Percentiles rank a stretch among this genome's conserved stretches.
Evolutionary conservation across 164 flowering plant species (phyloP).

Genomic region (Chimonanthus praecox): DNA sequence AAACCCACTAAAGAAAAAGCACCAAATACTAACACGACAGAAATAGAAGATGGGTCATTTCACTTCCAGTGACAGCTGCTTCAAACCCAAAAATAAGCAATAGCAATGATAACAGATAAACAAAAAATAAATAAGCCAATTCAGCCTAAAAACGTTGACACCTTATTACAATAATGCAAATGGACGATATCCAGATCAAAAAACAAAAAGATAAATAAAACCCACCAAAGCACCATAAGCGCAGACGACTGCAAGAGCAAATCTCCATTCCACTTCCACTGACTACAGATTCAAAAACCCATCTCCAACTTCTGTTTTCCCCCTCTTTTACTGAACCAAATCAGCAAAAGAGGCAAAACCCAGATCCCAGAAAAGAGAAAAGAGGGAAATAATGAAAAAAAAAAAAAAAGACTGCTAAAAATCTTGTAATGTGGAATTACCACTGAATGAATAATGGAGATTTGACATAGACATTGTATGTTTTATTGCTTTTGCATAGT

Average conservation of each 20-base stretch:
- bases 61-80: background rate
- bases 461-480: too few species aligned
- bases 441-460: too few species aligned
- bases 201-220: background rate
- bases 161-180: background rate
- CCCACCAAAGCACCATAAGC: background rate
- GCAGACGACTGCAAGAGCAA: background rate
- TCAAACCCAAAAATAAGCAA: background rate
- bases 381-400: too few species aligned
- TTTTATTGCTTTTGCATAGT: too few species aligned
- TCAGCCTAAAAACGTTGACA: too few species aligned
- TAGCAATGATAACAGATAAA: background rate
- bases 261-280: background rate
- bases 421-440: too few species aligned
- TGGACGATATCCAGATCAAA: background rate
- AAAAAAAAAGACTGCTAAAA: too few species aligned
- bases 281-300: background rate
- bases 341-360: background rate
- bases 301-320: background rate
- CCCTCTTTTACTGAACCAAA: background rate
- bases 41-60: background rate
- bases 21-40: background rate
- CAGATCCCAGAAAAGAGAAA: background rate
- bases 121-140: too few species aligned
- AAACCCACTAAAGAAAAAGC: background rate